phyloP scores from a whole-genome alignment of 768 basidiomycete genomes.

The Mycena belliarum region DNA sequence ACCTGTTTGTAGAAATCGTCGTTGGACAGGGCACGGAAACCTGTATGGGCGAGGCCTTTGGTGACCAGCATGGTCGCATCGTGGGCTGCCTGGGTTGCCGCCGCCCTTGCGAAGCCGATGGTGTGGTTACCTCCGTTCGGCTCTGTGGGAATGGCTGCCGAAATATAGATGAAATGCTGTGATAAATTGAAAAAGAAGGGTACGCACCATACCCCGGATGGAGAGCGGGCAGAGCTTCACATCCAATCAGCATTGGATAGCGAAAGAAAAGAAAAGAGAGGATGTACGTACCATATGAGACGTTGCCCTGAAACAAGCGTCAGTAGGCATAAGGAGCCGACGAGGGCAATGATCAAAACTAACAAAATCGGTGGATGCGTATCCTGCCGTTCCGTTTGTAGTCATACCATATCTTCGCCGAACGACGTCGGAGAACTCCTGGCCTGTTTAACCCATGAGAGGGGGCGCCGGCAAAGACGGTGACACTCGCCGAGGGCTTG shows the following conservation, averaged over 20 bases:
- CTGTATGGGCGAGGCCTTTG: conserved; percentile 64
- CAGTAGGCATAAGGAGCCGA: conserved; percentile 6
- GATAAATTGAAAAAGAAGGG: neutral
- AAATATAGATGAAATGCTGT: conserved; percentile 24
- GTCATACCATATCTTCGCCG: conserved; percentile 37
- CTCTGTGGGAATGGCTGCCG: conserved; percentile 68
- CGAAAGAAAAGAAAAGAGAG: neutral
- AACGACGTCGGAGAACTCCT: conserved; percentile 47
- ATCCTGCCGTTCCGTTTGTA: conserved; percentile 28
- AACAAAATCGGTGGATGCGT: conserved; percentile 81
- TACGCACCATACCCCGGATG: conserved; percentile 61
- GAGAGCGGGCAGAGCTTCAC: conserved; percentile 58
- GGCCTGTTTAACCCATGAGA: conserved; percentile 37
- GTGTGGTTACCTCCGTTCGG: conserved; percentile 79
- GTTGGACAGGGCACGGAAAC: conserved; percentile 60
- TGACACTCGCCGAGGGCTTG: conserved; percentile 45
- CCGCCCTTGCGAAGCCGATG: conserved; percentile 60
- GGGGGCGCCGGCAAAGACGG: conserved; percentile 1
- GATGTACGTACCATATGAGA: conserved; percentile 56
- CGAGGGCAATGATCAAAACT: conserved; percentile 30
- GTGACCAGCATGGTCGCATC: conserved; percentile 54
- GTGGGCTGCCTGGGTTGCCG: conserved; percentile 63
- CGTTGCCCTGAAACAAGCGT: conserved; percentile 58
- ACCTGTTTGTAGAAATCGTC: conserved; percentile 59
- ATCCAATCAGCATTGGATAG: conserved; percentile 20